These are phyloP conservation scores for Colletotrichum cuscutae DNA, from an alignment of 2,329 filamentous ascomycete genomes.

Conservation along the genomic window DNA sequence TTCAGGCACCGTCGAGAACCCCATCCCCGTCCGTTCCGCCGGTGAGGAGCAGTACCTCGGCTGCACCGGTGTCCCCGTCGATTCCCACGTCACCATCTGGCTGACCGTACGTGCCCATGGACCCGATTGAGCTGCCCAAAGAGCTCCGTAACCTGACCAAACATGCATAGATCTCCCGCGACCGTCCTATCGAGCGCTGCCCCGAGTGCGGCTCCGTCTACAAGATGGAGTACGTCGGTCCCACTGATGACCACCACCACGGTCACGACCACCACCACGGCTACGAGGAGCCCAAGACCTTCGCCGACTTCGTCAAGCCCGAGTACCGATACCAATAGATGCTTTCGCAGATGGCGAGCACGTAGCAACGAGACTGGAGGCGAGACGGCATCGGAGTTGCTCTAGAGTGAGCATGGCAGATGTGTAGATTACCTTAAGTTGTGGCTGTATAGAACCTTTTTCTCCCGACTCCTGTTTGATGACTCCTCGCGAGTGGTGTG, in stretches of 20 bases:
- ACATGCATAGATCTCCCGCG: constrained; percentile 75
- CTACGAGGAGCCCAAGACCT: constrained; percentile 91
- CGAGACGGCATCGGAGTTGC: constrained; percentile 32
- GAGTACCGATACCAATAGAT: constrained; percentile 82
- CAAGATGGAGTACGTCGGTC: constrained; percentile 97
- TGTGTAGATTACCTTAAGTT: constrained; percentile 53
- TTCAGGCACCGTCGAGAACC: constrained; percentile 86
- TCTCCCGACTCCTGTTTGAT: constrained; percentile 12
- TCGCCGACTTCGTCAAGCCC: constrained; percentile 94
- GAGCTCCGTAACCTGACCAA: constrained; percentile 11
- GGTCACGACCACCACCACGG: constrained; percentile 66
- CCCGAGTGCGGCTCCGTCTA: constrained; percentile 95
- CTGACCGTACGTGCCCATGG: constrained; percentile 74
- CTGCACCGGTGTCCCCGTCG: constrained; percentile 93
- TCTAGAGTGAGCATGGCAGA: constrained; percentile 31
- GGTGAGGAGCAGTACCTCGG: constrained; percentile 97
- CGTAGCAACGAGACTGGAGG: constrained; percentile 24
- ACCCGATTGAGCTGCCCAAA: constrained; percentile 13
- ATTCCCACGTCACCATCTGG: constrained; percentile 93
- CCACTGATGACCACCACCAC: constrained; percentile 76
- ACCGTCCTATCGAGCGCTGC: constrained; percentile 94
- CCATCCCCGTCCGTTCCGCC: constrained; percentile 89
- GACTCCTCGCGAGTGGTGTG: not conserved
- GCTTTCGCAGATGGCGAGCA: constrained; percentile 13
- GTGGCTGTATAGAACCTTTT: constrained; percentile 40